Evolutionary conservation across 495 filamentous ascomycete genomes (phyloP).

Genomic region (Margaritispora aquatica): DNA sequence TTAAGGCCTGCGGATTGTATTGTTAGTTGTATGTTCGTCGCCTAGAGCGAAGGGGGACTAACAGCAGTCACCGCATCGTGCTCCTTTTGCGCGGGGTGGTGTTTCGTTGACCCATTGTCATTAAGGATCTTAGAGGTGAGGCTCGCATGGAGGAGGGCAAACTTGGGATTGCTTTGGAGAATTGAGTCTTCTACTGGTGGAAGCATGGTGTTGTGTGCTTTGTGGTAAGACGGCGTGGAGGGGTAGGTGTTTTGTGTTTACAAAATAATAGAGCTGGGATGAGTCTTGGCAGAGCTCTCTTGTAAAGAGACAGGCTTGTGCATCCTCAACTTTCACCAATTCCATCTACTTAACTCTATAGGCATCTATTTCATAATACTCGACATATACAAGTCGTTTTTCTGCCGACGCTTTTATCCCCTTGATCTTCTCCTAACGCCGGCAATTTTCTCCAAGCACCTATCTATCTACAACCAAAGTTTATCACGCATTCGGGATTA

Average conservation of each 20-base stretch:
- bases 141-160: conserved; percentile 55
- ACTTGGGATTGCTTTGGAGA: conserved; percentile 56
- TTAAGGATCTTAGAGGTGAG: conserved; percentile 53
- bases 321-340: too few species aligned
- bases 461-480: too few species aligned
- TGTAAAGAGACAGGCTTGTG: too few species aligned
- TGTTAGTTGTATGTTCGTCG: not conserved
- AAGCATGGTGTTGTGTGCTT: conserved; percentile 47
- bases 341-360: too few species aligned
- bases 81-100: conserved; percentile 44
- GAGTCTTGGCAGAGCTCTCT: not conserved
- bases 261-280: too few species aligned
- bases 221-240: not conserved
- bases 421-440: too few species aligned
- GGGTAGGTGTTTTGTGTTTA: too few species aligned
- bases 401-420: too few species aligned
- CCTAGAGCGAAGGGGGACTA: not conserved
- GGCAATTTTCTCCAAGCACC: too few species aligned
- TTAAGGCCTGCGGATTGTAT: conserved; percentile 5
- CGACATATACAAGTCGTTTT: too few species aligned
- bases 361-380: too few species aligned
- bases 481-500: too few species aligned
- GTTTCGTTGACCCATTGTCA: conserved; percentile 54
- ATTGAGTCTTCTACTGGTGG: conserved; percentile 58
- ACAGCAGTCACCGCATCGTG: conserved; percentile 49